Conservation (phyloP, 257 asterid genomes). For the Solanum sitiens region DNA sequence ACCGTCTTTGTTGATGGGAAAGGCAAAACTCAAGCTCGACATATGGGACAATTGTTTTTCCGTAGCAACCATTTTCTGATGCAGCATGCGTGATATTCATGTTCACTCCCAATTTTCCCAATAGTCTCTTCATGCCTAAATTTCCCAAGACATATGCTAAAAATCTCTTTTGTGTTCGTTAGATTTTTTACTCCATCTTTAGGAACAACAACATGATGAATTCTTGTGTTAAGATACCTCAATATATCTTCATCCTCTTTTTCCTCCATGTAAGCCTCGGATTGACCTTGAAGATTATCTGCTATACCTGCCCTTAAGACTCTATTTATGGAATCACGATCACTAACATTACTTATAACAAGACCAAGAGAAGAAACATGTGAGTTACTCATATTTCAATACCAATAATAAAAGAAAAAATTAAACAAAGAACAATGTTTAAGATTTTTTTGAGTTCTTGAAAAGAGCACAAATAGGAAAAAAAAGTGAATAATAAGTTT, state of each 20-base stretch:
- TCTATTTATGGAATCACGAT: background rate
- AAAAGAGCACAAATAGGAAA: background rate
- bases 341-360: background rate
- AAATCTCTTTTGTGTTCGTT: background rate
- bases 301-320: background rate
- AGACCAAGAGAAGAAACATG: background rate
- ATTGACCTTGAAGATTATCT: background rate
- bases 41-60: background rate
- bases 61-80: background rate
- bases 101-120: background rate
- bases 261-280: background rate
- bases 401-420: background rate
- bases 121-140: background rate
- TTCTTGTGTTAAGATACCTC: background rate
- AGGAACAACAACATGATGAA: background rate
- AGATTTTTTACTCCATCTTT: background rate
- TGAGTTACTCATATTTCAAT: background rate
- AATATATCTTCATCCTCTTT: background rate
- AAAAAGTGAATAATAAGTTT: background rate
- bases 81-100: background rate
- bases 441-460: background rate
- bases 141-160: background rate
- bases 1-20: background rate
- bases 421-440: background rate
- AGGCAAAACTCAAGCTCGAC: background rate